Conservation (phyloP, 495 filamentous ascomycete species). For the Podospora appendiculata region DNA sequence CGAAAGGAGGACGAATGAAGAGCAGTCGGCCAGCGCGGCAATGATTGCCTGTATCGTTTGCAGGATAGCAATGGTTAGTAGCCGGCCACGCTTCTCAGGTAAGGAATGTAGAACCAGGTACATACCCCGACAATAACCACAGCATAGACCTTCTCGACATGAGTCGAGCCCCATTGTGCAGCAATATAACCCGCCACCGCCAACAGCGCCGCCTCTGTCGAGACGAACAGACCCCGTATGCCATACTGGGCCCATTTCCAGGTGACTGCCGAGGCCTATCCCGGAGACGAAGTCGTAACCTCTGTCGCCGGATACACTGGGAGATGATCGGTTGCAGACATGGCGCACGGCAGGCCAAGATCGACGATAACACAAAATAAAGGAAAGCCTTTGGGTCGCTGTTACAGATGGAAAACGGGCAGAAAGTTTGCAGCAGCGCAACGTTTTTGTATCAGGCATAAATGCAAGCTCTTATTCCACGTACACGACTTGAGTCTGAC, state of each 20-base stretch:
- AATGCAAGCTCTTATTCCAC: too few species aligned
- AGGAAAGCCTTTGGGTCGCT: too few species aligned
- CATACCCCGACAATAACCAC: slow-evolving; percentile 1
- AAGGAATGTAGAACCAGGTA: background rate
- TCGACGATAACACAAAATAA: too few species aligned
- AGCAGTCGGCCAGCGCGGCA: background rate
- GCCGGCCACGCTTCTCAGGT: background rate
- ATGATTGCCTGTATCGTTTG: background rate
- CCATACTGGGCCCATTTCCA: background rate
- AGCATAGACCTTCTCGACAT: slow-evolving; percentile 2
- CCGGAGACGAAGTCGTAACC: too few species aligned
- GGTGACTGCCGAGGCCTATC: background rate
- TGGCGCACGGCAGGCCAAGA: too few species aligned
- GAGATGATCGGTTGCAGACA: too few species aligned
- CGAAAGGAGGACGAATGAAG: background rate
- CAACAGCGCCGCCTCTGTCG: background rate
- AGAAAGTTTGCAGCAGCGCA: too few species aligned
- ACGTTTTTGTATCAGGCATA: too few species aligned
- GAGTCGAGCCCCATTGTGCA: background rate
- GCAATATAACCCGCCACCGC: background rate
- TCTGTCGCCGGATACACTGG: too few species aligned
- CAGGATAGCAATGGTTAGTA: background rate
- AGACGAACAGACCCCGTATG: background rate
- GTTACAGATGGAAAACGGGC: too few species aligned
- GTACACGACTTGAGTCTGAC: too few species aligned